Evolutionary conservation across 1,284 basidiomycete species (phyloP).

Genomic region (Trametes versicolor): DNA sequence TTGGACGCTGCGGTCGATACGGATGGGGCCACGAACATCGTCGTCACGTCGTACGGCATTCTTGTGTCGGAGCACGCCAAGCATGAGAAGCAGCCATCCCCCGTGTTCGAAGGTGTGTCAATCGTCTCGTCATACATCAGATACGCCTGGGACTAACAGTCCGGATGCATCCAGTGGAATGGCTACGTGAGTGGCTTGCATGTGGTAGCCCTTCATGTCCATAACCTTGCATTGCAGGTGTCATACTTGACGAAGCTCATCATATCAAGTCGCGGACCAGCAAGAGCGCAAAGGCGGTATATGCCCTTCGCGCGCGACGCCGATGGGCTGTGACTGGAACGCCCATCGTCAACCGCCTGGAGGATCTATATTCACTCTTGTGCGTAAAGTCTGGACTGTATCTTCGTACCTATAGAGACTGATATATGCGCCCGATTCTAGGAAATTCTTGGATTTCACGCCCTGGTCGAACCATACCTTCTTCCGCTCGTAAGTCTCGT

Average conservation of each 20-base stretch:
- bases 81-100: slow-evolving; percentile 55
- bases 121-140: slow-evolving; percentile 1
- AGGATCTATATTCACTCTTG: slow-evolving; percentile 92
- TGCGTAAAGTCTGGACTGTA: slow-evolving; percentile 46
- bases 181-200: slow-evolving; percentile 61
- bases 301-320: slow-evolving; percentile 80
- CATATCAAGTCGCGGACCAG: slow-evolving; percentile 94
- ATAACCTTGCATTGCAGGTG: slow-evolving; percentile 37
- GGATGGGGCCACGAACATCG: slow-evolving; percentile 65
- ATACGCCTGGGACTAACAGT: neutral
- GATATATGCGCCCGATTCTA: slow-evolving; percentile 40
- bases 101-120: slow-evolving; percentile 72
- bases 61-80: slow-evolving; percentile 87
- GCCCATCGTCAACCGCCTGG: slow-evolving; percentile 95
- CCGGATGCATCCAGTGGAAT: slow-evolving; percentile 62
- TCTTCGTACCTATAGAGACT: slow-evolving; percentile 2
- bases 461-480: slow-evolving; percentile 94
- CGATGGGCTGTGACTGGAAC: slow-evolving; percentile 96
- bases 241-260: slow-evolving; percentile 93
- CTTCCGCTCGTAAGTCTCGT: slow-evolving; percentile 77
- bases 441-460: slow-evolving; percentile 89
- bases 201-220: neutral
- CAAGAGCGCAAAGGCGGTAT: slow-evolving; percentile 91
- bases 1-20: slow-evolving; percentile 56
- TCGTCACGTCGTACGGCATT: slow-evolving; percentile 92